Evolutionary conservation across 768 basidiomycete genomes (phyloP).

Genomic region (Rhodotorula diobovata): DNA sequence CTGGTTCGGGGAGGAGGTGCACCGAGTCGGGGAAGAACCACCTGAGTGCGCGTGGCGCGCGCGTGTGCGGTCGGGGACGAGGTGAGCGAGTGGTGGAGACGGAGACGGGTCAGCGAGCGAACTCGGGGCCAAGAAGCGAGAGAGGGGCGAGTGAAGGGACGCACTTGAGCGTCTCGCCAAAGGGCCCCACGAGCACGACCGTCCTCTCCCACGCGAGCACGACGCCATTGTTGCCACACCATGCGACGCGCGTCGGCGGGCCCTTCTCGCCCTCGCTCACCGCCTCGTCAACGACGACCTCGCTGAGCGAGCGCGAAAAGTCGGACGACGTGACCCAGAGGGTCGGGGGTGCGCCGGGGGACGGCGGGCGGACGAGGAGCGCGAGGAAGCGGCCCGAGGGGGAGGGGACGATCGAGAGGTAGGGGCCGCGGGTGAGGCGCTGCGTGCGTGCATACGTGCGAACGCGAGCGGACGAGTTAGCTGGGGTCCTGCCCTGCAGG

Average conservation of each 20-base stretch:
- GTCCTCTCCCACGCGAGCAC: conserved; percentile 74
- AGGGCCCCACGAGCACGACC: conserved; percentile 84
- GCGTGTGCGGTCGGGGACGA: no score
- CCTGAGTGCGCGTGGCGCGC: conserved; percentile 52
- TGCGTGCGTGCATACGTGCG: conserved; percentile 45
- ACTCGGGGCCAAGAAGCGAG: background rate
- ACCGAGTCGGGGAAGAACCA: conserved; percentile 72
- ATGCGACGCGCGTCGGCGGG: conserved; percentile 64
- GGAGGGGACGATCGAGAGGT: conserved; percentile 77
- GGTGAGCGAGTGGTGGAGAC: background rate
- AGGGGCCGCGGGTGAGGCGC: conserved; percentile 79
- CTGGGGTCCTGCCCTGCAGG: background rate
- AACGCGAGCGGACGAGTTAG: no score
- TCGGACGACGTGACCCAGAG: conserved; percentile 95
- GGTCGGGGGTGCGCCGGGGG: conserved; percentile 73
- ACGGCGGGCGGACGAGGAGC: conserved; percentile 63
- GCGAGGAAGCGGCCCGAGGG: conserved; percentile 92
- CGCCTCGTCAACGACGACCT: conserved; percentile 58
- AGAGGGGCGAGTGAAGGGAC: conserved; percentile 42
- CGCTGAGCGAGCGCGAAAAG: conserved; percentile 80
- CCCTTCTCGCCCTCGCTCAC: conserved; percentile 43
- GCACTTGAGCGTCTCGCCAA: conserved; percentile 77
- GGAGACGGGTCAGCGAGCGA: background rate
- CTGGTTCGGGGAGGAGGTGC: conserved; percentile 76
- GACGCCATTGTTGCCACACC: conserved; percentile 96